Percentiles rank a stretch among this genome's conserved stretches.
Conservation (phyloP, 768 basidiomycete species). For the Amanita muscaria region DNA sequence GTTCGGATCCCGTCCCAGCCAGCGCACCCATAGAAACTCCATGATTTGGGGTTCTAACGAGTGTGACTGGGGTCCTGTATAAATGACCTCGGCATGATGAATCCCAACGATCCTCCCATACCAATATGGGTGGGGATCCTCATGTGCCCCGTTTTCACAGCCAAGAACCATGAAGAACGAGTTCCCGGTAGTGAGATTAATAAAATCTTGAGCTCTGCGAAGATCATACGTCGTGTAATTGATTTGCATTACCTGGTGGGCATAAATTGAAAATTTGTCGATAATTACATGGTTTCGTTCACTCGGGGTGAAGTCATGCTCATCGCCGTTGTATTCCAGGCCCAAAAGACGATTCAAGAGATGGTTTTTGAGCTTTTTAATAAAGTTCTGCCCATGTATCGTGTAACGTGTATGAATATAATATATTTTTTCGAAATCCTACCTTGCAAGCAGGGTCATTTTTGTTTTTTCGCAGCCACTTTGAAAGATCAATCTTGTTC, state of each 20-base stretch:
- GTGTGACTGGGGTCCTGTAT: neutral
- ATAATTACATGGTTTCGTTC: conserved; percentile 16
- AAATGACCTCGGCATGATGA: conserved; percentile 12
- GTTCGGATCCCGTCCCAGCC: conserved; percentile 13
- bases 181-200: conserved; percentile 25
- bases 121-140: conserved; percentile 21
- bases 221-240: conserved; percentile 37
- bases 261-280: conserved; percentile 16
- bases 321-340: conserved; percentile 12
- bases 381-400: conserved; percentile 18
- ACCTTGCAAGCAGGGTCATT: conserved; percentile 24
- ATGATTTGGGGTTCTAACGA: conserved; percentile 5
- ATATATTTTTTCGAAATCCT: conserved; percentile 1
- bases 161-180: conserved; percentile 6
- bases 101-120: conserved; percentile 24
- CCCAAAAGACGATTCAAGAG: conserved; percentile 19
- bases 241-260: conserved; percentile 23
- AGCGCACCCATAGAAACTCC: conserved; percentile 20
- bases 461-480: neutral
- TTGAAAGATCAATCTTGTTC: neutral
- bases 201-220: conserved; percentile 27
- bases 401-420: too few species aligned
- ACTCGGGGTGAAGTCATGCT: conserved; percentile 15
- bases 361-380: conserved; percentile 20
- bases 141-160: conserved; percentile 6